phyloP scores from a whole-genome alignment of 108 stramenopile species.

The Skeletonema marinoi region DNA sequence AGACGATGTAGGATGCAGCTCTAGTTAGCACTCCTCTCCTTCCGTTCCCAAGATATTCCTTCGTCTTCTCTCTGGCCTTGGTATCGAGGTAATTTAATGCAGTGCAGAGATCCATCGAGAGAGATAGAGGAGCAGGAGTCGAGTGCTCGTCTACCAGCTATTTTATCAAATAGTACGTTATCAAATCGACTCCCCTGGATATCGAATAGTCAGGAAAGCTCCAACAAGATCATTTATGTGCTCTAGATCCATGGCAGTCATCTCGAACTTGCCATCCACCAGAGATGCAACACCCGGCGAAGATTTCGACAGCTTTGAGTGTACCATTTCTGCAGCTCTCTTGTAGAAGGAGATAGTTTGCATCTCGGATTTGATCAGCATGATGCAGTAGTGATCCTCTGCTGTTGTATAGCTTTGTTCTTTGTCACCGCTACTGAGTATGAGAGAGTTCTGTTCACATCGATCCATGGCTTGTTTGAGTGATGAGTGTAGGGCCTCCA shows the following conservation, averaged over 20 bases:
- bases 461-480: not conserved
- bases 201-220: constrained; percentile 22
- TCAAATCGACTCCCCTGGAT: constrained; percentile 2
- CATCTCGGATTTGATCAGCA: constrained; percentile 52
- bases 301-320: not conserved
- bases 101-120: too few relatives aligned
- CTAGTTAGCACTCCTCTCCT: too few relatives aligned
- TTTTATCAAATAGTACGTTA: too few relatives aligned
- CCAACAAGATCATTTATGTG: constrained; percentile 16
- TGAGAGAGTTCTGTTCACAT: constrained; percentile 11
- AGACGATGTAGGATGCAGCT: too few relatives aligned
- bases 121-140: too few relatives aligned
- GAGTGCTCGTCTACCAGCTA: too few relatives aligned
- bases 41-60: too few relatives aligned
- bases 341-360: constrained; percentile 52
- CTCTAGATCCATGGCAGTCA: not conserved
- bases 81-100: too few relatives aligned
- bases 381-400: constrained; percentile 33
- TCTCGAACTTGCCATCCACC: not conserved
- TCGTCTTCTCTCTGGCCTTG: too few relatives aligned
- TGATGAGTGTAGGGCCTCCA: constrained; percentile 5
- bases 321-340: not conserved
- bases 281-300: not conserved
- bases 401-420: not conserved
- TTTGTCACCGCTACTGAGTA: not conserved